phyloP scores from a whole-genome alignment of 495 filamentous ascomycete genomes.

The Podospora anserina region DNA sequence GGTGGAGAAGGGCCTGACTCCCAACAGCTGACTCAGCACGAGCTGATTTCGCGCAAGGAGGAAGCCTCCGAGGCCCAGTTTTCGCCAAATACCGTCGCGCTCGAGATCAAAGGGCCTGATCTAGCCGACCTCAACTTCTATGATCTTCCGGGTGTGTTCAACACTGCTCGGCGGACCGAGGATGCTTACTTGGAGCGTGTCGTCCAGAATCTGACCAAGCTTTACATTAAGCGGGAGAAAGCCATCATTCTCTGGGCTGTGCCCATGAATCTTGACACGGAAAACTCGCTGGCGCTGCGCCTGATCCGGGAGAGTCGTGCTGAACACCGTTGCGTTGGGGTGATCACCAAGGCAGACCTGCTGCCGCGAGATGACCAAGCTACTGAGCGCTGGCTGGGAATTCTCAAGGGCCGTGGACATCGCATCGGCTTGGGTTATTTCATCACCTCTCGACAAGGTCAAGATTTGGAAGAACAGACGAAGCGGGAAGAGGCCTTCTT shows the following conservation, averaged over 20 bases:
- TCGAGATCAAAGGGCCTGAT: conserved; percentile 67
- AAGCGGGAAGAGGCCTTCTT: conserved; percentile 62
- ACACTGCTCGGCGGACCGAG: conserved; percentile 56
- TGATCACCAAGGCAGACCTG: conserved; percentile 78
- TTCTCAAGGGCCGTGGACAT: conserved; percentile 56
- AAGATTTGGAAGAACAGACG: conserved; percentile 52
- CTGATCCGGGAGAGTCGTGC: conserved; percentile 60
- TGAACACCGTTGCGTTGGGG: conserved; percentile 61
- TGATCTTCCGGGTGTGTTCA: conserved; percentile 78
- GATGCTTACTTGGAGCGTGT: conserved; percentile 63
- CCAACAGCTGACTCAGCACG: conserved; percentile 29
- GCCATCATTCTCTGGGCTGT: conserved; percentile 72
- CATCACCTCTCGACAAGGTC: conserved; percentile 51
- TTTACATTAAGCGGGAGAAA: conserved; percentile 61
- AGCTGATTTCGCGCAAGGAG: conserved; percentile 33
- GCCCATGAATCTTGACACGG: conserved; percentile 70
- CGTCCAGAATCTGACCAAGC: conserved; percentile 62
- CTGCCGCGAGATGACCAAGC: conserved; percentile 48
- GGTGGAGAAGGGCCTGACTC: conserved; percentile 29
- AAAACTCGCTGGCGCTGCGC: conserved; percentile 65
- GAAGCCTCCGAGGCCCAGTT: conserved; percentile 56
- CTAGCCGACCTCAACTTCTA: conserved; percentile 73
- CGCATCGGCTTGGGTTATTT: conserved; percentile 62
- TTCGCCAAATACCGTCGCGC: conserved; percentile 69
- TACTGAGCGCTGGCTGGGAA: conserved; percentile 50